Evolutionary conservation across 768 basidiomycete genomes (phyloP), one percentile per base, ranked within the genome.

Genomic region (Botryobasidium botryosum): DNA sequence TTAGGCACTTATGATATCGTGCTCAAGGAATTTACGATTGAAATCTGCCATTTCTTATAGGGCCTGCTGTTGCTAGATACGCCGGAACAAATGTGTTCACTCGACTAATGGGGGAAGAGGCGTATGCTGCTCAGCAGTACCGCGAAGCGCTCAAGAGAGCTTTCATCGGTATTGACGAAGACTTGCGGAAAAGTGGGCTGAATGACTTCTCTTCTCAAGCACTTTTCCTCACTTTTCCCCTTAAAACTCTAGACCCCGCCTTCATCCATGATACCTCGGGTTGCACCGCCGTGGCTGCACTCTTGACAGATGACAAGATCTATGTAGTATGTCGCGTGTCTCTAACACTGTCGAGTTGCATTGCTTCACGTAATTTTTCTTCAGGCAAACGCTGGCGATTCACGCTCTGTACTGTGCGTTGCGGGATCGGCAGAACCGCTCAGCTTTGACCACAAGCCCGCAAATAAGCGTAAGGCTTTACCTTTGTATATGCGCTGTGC

Each of bases 301-400:
- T 99, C 44, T 60, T 94, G 33, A 88, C 90, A 8, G 83, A 92
- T 57, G 63, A 61, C 32, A 77, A 79, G 60, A 76, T 92, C 51
- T 79, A 75, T 58, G 80, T 83, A 40, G 83, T 88, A 68, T 49
- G 81, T 63, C 28, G 12, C 10, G n/a, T n/a, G n/a, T n/a, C n/a
- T n/a, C n/a, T n/a, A n/a, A n/a, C n/a, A n/a, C n/a, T n/a, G n/a
- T n/a, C n/a, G 2, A 38, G 45, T 43, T 28, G 15, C 27, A 38
- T 41, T 48, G 35, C 40, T 23, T 38, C 38, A 10, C 26, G 24
- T 37, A 40, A 25, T 46, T 28, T 43, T 46, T 24, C 31, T 37
- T 5, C 56, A 96, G 92, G 94, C 94, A 20, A 99, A 99, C 60
- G 86, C 94, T 20, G 94, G 94, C 33, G 94, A 99, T 63, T 97